These are phyloP conservation scores for Peronospora tabacina DNA, from an alignment of 352 stramenopile species.

Conservation along the genomic window DNA sequence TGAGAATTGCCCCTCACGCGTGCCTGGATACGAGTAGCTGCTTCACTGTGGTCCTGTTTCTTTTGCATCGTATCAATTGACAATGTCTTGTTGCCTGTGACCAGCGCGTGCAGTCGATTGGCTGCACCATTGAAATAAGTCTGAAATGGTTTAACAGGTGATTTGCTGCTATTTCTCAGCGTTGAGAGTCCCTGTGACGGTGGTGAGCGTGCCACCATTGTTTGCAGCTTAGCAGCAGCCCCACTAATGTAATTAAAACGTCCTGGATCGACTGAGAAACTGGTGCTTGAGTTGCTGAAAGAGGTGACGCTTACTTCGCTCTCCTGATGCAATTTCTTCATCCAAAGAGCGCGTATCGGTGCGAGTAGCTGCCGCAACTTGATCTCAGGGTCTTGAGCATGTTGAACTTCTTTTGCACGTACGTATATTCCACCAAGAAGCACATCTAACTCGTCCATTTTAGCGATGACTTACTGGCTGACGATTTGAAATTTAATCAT, in stretches of 20 bases:
- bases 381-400: conserved; percentile 30
- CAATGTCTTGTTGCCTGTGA: conserved; percentile 25
- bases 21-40: conserved; percentile 62
- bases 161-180: conserved; percentile 7
- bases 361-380: conserved; percentile 40
- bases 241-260: conserved; percentile 27
- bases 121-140: conserved; percentile 35
- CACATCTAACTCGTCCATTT: conserved; percentile 54
- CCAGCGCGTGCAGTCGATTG: conserved; percentile 30
- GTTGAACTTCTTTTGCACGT: conserved; percentile 34
- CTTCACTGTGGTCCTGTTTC: conserved; percentile 30
- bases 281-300: conserved; percentile 20
- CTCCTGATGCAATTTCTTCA: conserved; percentile 18
- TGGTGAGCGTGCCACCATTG: conserved; percentile 23
- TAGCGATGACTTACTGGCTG: not conserved
- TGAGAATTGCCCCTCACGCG: conserved; percentile 54
- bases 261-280: conserved; percentile 1
- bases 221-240: conserved; percentile 33
- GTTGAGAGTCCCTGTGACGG: conserved; percentile 9
- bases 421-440: conserved; percentile 45
- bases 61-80: conserved; percentile 10
- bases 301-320: conserved; percentile 13
- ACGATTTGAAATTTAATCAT: conserved; percentile 5
- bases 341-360: conserved; percentile 41
- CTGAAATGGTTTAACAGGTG: conserved; percentile 12